Conservation (phyloP, 352 stramenopile genomes). For the Phytophthora citrophthora region DNA sequence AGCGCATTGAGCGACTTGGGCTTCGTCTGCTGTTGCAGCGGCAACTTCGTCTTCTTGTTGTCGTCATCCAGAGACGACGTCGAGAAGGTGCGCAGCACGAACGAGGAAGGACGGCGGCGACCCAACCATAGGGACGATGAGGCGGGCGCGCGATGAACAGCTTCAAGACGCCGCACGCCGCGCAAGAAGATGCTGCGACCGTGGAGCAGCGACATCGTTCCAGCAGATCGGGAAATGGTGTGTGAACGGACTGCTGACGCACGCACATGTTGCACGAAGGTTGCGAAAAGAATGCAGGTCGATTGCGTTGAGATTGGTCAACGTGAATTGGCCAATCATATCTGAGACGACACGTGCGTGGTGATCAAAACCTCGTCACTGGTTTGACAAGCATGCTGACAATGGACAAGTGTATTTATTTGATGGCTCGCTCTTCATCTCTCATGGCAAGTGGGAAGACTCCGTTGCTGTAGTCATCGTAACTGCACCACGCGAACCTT, state of each 20-base stretch:
- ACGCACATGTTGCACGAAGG: not conserved
- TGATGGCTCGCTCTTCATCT: constrained; percentile 15
- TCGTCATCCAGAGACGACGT: constrained; percentile 33
- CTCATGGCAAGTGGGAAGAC: constrained; percentile 27
- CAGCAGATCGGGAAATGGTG: constrained; percentile 11
- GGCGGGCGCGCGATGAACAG: constrained; percentile 13
- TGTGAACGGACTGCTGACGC: not conserved
- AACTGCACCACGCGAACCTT: constrained; percentile 1
- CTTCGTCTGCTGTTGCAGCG: constrained; percentile 4
- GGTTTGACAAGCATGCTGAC: no score
- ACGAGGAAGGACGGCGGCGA: constrained; percentile 2
- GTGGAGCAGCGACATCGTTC: constrained; percentile 50
- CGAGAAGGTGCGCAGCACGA: constrained; percentile 36
- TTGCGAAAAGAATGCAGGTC: constrained; percentile 6
- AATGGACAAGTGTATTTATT: no score
- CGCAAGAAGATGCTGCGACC: constrained; percentile 48
- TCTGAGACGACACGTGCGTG: not conserved
- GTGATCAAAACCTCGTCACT: no score
- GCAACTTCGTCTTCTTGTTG: constrained; percentile 23
- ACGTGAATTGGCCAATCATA: not conserved
- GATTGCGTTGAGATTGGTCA: constrained; percentile 16
- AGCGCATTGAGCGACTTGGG: constrained; percentile 21
- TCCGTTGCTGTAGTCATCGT: constrained; percentile 16
- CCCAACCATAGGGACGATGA: not conserved
- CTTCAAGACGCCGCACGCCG: constrained; percentile 37